Evolutionary conservation across 345 rosid species (phyloP), one percentile per base, ranked within the genome.

Genomic region (Trapa bicornis): DNA sequence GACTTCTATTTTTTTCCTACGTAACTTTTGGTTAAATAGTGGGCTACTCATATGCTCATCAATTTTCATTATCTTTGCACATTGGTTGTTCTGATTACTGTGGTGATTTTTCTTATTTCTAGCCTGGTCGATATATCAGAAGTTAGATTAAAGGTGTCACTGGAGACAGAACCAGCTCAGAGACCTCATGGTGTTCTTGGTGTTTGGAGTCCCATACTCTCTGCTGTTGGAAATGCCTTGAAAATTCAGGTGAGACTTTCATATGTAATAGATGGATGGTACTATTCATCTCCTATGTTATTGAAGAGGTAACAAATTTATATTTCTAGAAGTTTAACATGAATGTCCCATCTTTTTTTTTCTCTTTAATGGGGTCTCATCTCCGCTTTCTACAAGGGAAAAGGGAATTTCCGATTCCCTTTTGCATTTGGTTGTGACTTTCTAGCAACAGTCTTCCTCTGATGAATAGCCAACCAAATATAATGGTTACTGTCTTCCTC

Each of bases 111-210:
- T 67, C 22, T 75, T 71, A 38, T 73, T 80, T 82, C 67, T 86
- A 94, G 99, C 87, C 80, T 87, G 65, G 84, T 87, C 78, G 99
- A 94, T 85, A 88, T 94, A 79, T 94, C 97, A 41, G 99, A 94
- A 76, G 78, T 89, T 73, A 80, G 99, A 76, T 74, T 94, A 71
- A 94, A 91, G 86, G 82, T 91, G 64, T 81, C 95, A 35, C 70
- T 94, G 76, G 95, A 94, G 80, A 89, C 99, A 15, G 96, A 89
- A 65, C 96, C 95, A 42, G 83, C 84, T 64, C 88, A 91, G 78
- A 94, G 99, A 74, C 99, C 99, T 64, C 91, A 79, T 61, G 97
- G 92, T 47, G 87, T 84, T 81, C 82, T 91, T 65, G 99, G 99
- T 73, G 88, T 94, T 17, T 94, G 99, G 99, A 86, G 99, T 70